Percentiles rank a stretch among this genome's conserved stretches.
Evolutionary conservation across 345 rosid genomes (phyloP).

Genomic region (Gynandropsis gynandra): DNA sequence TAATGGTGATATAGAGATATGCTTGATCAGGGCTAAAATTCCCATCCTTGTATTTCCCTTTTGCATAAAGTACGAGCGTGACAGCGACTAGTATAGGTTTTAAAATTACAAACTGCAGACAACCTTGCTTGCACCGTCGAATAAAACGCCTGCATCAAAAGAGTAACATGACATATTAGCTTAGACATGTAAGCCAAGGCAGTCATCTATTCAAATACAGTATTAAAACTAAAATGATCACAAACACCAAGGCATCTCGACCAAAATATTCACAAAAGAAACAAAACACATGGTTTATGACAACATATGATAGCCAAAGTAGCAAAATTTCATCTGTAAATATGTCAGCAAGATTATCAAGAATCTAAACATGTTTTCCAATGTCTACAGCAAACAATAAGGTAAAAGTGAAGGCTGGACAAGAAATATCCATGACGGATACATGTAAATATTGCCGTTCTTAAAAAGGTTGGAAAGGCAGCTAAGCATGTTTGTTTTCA

Average conservation of each 20-base stretch:
- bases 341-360: neutral
- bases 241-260: neutral
- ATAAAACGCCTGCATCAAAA: conserved; percentile 68
- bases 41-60: conserved; percentile 93
- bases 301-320: neutral
- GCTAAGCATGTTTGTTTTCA: too few relatives aligned
- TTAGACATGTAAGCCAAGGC: conserved; percentile 13
- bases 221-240: neutral
- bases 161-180: conserved; percentile 3
- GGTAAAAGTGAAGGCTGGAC: neutral
- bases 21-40: conserved; percentile 86
- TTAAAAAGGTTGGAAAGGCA: too few relatives aligned
- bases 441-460: neutral
- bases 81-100: conserved; percentile 89
- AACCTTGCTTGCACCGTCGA: conserved; percentile 97
- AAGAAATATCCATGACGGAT: neutral
- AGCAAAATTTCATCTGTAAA: conserved; percentile 1
- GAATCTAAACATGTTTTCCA: neutral
- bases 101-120: conserved; percentile 92
- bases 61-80: conserved; percentile 84
- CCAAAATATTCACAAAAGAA: neutral
- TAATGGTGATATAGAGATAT: conserved; percentile 85
- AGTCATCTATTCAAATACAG: conserved; percentile 2
- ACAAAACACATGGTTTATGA: neutral
- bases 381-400: neutral